Percentiles rank a stretch among this genome's conserved stretches.
These are phyloP conservation scores for Phytophthora pluvialis DNA, from an alignment of 352 stramenopile species.

Conservation along the genomic window DNA sequence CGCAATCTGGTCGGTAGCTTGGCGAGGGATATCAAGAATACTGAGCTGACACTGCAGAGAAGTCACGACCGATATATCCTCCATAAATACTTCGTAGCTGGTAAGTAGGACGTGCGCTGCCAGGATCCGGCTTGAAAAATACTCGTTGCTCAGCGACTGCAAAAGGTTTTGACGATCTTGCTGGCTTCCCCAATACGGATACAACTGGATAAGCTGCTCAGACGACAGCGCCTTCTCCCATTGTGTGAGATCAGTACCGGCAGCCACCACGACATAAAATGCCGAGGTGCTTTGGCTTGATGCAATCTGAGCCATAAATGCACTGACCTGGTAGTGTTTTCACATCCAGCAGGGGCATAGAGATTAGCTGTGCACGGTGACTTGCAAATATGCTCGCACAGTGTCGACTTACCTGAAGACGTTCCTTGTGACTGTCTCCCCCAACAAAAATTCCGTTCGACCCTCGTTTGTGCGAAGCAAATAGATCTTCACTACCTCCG, in stretches of 20 bases:
- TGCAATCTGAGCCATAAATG: conserved; percentile 38
- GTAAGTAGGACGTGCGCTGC: conserved; percentile 59
- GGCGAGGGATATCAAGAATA: conserved; percentile 51
- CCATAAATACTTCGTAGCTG: conserved; percentile 62
- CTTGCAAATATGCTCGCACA: background rate
- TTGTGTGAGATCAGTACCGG: conserved; percentile 37
- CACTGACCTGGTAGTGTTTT: conserved; percentile 33
- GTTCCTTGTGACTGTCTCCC: conserved; percentile 27
- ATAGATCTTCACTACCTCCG: conserved; percentile 16
- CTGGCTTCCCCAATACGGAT: conserved; percentile 63
- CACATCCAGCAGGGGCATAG: conserved; percentile 7
- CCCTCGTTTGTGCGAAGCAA: conserved; percentile 35
- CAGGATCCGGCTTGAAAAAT: conserved; percentile 34
- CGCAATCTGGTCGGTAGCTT: conserved; percentile 30
- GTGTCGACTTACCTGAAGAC: conserved; percentile 30
- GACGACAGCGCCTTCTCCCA: conserved; percentile 50
- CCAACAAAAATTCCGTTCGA: conserved; percentile 42
- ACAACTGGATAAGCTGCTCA: conserved; percentile 36
- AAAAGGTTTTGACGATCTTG: conserved; percentile 49
- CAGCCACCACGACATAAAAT: conserved; percentile 57
- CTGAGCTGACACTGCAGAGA: conserved; percentile 54
- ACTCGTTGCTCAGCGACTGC: conserved; percentile 45
- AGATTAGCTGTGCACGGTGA: conserved; percentile 3
- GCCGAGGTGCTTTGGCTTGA: conserved; percentile 36
- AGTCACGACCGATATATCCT: conserved; percentile 49